These are phyloP conservation scores for Saccharata proteae DNA, from an alignment of 2,329 filamentous ascomycete species.

Conservation along the genomic window DNA sequence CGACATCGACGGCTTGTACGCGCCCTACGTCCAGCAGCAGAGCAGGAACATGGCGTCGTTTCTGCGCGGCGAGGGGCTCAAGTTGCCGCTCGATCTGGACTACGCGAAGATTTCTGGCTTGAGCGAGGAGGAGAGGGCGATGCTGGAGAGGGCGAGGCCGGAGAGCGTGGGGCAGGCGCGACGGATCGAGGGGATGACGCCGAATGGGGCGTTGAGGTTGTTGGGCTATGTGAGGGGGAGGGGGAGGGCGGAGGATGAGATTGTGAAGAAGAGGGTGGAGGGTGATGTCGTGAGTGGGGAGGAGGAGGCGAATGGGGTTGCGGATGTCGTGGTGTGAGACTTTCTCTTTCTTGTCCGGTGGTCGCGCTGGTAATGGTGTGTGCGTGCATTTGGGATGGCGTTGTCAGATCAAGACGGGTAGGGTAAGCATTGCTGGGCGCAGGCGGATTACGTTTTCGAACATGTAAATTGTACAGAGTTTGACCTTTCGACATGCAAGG, in stretches of 20 bases:
- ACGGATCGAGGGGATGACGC: slow-evolving; percentile 66
- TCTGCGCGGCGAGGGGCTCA: slow-evolving; percentile 62
- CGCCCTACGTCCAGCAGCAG: slow-evolving; percentile 72
- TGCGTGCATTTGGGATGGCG: too few species aligned
- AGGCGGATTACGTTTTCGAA: too few species aligned
- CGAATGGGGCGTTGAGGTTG: slow-evolving; percentile 40
- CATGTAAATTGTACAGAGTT: too few species aligned
- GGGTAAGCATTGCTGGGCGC: too few species aligned
- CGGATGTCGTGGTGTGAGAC: too few species aligned
- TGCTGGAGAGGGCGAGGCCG: slow-evolving; percentile 58
- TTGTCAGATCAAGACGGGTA: too few species aligned
- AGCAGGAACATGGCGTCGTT: slow-evolving; percentile 53
- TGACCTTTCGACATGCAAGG: too few species aligned
- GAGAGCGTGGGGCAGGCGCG: slow-evolving; percentile 83
- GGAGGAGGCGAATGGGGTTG: slow-evolving; percentile 4
- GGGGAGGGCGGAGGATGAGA: slow-evolving; percentile 21
- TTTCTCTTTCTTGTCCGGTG: too few species aligned
- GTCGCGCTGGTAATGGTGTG: too few species aligned
- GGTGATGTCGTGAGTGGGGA: slow-evolving; percentile 7
- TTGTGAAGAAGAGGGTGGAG: slow-evolving; percentile 16
- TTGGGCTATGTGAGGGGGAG: slow-evolving; percentile 47
- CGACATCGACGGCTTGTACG: slow-evolving; percentile 72
- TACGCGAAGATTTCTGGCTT: slow-evolving; percentile 64
- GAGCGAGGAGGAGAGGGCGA: slow-evolving; percentile 64
- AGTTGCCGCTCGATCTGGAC: slow-evolving; percentile 61